Evolutionary conservation across 805 yeast species (phyloP), one percentile per base, ranked within the genome.

Genomic region (Schizosaccharomyces osmophilus): DNA sequence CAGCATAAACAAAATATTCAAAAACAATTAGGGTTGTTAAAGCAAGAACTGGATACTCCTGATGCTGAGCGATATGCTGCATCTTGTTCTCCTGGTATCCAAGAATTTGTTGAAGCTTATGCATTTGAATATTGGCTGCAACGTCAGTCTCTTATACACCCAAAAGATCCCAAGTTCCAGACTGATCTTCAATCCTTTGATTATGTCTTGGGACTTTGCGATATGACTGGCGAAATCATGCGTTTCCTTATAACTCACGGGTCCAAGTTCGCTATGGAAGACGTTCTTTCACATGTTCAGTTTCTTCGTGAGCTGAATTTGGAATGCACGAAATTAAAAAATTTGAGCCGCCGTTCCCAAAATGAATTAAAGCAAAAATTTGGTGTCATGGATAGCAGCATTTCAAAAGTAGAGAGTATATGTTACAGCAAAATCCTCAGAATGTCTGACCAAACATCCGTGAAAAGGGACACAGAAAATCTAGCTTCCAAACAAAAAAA

Each of bases 201-300:
- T 64, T 74, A 69, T 63, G 65, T 73, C 39, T 68, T 73, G 68
- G 77, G 77, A 19, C 17, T 61, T 19, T 68, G 73, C 63, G 77
- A 74, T 62, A 62, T 73, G 61, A 73, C 77, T 0, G 77, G 77
- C 0, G 77, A 74, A 61, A 67, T 74, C n/a, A 74, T 74, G 77
- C 63, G 76, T 32, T 51, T 51, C 5, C 36, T 22, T 29, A 29
- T 51, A 24, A 51, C 57, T 29, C 22, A 51, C n/a, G 57, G 57
- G 19, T 24, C 31, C 4, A 51, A 51, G 36, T 29, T 51, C 36
- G n/a, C 31, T 5, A 17, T 24, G 15, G 36, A 24, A 13, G 15
- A 51, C 11, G 9, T 51, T 11, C n/a, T 29, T 22, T 17, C 22
- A 29, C 31, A 29, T 17, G 31, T 51, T 9, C 31, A 24, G n/a